phyloP scores from a whole-genome alignment of 257 asterid species.

The Phtheirospermum japonicum region DNA sequence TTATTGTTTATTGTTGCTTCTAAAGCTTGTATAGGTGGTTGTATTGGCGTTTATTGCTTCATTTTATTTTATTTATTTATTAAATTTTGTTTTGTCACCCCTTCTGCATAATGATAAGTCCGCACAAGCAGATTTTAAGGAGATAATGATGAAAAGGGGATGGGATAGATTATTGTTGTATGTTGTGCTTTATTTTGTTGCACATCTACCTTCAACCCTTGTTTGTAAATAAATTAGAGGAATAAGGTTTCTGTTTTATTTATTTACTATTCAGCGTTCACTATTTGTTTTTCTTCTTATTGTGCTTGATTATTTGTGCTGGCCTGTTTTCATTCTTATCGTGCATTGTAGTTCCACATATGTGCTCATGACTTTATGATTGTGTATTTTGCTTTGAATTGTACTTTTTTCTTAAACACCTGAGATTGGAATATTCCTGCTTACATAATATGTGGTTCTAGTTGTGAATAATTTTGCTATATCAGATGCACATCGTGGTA shows the following conservation, averaged over 20 bases:
- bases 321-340: not conserved
- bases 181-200: not conserved
- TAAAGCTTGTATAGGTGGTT: not conserved
- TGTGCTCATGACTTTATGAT: constrained; percentile 18
- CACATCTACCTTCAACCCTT: not conserved
- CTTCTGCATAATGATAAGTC: not conserved
- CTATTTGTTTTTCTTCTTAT: not conserved
- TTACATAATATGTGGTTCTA: not conserved
- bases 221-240: no score
- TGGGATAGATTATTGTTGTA: not conserved
- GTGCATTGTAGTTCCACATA: not conserved
- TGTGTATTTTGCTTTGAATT: not conserved
- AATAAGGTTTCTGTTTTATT: no score
- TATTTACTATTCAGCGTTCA: not conserved
- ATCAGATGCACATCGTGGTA: not conserved
- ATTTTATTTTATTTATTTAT: not conserved
- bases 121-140: not conserved
- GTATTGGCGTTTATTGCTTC: constrained; percentile 4
- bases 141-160: not conserved
- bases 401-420: not conserved
- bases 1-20: not conserved
- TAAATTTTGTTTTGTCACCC: not conserved
- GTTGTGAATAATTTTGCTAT: not conserved
- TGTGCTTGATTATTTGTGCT: not conserved
- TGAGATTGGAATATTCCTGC: not conserved